Conservation (phyloP, 176 grass and related monocot genomes). For the Stipa capillata region DNA sequence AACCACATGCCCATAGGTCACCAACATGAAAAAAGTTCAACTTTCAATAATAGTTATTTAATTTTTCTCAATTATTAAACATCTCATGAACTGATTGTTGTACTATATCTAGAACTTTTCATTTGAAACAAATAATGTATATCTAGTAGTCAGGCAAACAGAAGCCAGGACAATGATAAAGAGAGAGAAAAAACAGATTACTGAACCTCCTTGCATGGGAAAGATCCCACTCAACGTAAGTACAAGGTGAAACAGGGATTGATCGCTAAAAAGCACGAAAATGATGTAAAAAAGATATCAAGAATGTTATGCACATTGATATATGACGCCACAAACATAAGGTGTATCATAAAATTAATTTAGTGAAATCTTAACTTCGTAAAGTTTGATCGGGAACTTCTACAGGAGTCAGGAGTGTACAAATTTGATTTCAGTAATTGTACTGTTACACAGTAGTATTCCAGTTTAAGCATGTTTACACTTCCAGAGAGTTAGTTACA, state of each 20-base stretch:
- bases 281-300: background rate
- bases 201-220: slow-evolving; percentile 63
- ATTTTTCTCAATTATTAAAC: background rate
- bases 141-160: background rate
- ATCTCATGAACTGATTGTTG: background rate
- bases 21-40: too few relatives aligned
- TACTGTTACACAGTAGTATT: background rate
- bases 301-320: background rate
- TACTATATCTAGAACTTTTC: too few relatives aligned
- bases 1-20: too few relatives aligned
- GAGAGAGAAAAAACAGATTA: background rate
- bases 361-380: background rate
- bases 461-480: background rate
- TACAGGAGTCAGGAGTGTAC: background rate
- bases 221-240: slow-evolving; percentile 63
- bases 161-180: background rate
- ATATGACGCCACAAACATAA: background rate
- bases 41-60: too few relatives aligned
- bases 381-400: background rate
- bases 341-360: background rate
- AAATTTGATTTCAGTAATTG: background rate
- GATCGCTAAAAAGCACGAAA: slow-evolving; percentile 35
- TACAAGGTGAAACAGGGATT: slow-evolving; percentile 59
- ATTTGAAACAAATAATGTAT: too few relatives aligned
- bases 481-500: background rate